phyloP scores from a whole-genome alignment of 163 green algal genomes.

The Chlamydomonas reinhardtii region DNA sequence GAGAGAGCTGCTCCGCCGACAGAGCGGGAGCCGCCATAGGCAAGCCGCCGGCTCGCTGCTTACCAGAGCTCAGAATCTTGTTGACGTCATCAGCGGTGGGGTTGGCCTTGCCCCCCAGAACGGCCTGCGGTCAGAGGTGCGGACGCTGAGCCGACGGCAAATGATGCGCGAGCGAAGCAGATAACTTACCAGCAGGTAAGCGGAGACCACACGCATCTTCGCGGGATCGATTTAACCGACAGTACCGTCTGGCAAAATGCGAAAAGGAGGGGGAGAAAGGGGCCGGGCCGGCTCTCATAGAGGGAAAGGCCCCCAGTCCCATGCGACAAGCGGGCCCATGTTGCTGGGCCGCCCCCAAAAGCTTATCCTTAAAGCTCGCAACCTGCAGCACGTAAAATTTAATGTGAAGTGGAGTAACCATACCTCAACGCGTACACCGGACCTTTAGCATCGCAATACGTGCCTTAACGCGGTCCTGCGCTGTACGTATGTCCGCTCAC shows the following conservation, averaged over 20 bases:
- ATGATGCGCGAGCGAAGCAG: background rate
- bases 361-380: no score
- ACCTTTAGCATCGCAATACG: no score
- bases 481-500: no score
- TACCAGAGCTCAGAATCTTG: constrained; percentile 88
- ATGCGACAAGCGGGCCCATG: background rate
- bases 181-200: constrained; percentile 51
- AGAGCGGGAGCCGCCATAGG: background rate
- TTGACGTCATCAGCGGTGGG: constrained; percentile 86
- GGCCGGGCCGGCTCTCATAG: background rate
- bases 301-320: background rate
- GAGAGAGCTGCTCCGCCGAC: no score
- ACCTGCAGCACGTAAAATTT: no score
- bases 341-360: no score
- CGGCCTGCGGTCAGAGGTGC: constrained; percentile 66
- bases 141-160: background rate
- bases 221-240: constrained; percentile 53
- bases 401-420: no score
- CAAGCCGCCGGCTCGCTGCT: constrained; percentile 6
- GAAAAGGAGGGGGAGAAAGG: constrained; percentile 3
- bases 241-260: constrained; percentile 38
- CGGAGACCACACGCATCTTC: constrained; percentile 54
- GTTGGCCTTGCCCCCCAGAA: constrained; percentile 86
- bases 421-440: no score
- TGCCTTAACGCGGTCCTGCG: no score